phyloP scores from a whole-genome alignment of 371 early-diverging fungal species.

The Umbelopsis sp. region DNA sequence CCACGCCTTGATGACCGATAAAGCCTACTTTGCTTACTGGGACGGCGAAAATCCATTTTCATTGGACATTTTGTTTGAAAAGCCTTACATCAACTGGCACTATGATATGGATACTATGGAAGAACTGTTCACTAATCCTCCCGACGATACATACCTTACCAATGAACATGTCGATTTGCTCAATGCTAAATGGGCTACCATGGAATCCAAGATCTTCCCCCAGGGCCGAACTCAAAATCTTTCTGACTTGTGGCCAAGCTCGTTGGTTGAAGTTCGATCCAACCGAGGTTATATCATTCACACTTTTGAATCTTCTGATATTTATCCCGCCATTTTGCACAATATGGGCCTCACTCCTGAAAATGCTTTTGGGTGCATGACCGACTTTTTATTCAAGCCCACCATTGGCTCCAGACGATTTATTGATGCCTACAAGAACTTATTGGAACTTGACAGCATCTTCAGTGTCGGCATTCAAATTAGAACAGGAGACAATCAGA shows the following conservation, averaged over 20 bases:
- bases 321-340: slow-evolving; percentile 28
- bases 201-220: slow-evolving; percentile 34
- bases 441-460: slow-evolving; percentile 39
- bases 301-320: slow-evolving; percentile 32
- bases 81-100: slow-evolving; percentile 39
- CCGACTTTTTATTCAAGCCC: slow-evolving; percentile 39
- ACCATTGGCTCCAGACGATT: slow-evolving; percentile 38
- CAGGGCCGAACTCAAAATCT: slow-evolving; percentile 36
- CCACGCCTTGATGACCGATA: slow-evolving; percentile 35
- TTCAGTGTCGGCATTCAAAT: slow-evolving; percentile 42
- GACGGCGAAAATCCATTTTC: slow-evolving; percentile 36
- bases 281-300: slow-evolving; percentile 42
- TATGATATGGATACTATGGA: slow-evolving; percentile 29
- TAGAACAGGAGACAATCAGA: slow-evolving; percentile 37
- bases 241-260: slow-evolving; percentile 36
- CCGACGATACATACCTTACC: slow-evolving; percentile 21
- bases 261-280: slow-evolving; percentile 34
- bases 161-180: slow-evolving; percentile 32
- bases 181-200: slow-evolving; percentile 30
- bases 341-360: slow-evolving; percentile 33
- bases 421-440: slow-evolving; percentile 32
- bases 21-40: slow-evolving; percentile 43
- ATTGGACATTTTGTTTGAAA: slow-evolving; percentile 37
- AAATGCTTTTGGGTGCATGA: slow-evolving; percentile 39
- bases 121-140: slow-evolving; percentile 20